A percentile compares a stretch with the other conserved stretches of the same genome.
Evolutionary conservation across 805 yeast species (phyloP).

Genomic region (Candida lessepsii): DNA sequence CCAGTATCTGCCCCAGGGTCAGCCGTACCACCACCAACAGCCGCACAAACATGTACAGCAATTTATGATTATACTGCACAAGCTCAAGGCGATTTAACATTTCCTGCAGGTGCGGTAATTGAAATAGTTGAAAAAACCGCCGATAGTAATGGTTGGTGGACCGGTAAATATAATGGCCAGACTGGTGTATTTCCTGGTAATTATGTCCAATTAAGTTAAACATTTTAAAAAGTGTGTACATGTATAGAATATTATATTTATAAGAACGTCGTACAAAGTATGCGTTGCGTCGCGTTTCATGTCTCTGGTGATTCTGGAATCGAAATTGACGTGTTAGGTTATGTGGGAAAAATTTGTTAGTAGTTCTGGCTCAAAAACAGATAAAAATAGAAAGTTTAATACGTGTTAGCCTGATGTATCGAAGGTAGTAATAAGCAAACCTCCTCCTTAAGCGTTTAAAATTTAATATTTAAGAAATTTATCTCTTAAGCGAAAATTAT

Average conservation of each 20-base stretch:
- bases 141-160: slow-evolving; percentile 97
- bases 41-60: slow-evolving; percentile 66
- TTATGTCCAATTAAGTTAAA: slow-evolving; percentile 71
- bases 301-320: slow-evolving; percentile 4
- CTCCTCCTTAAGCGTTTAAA: no score
- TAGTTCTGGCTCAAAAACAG: no score
- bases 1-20: slow-evolving; percentile 17
- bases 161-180: slow-evolving; percentile 79
- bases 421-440: no score
- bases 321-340: neutral
- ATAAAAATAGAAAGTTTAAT: no score
- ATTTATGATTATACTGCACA: slow-evolving; percentile 90
- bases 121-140: slow-evolving; percentile 78
- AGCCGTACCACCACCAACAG: slow-evolving; percentile 40
- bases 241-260: neutral
- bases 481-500: no score
- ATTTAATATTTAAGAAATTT: no score
- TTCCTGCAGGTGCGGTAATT: slow-evolving; percentile 85
- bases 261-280: neutral
- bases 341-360: slow-evolving; percentile 1
- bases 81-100: slow-evolving; percentile 86
- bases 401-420: no score
- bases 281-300: slow-evolving; percentile 2
- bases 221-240: neutral
- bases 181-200: slow-evolving; percentile 96